Percentiles rank a stretch among this genome's conserved stretches.
These are phyloP conservation scores for Pythium oligandrum DNA, from an alignment of 352 stramenopile species.

Conservation along the genomic window DNA sequence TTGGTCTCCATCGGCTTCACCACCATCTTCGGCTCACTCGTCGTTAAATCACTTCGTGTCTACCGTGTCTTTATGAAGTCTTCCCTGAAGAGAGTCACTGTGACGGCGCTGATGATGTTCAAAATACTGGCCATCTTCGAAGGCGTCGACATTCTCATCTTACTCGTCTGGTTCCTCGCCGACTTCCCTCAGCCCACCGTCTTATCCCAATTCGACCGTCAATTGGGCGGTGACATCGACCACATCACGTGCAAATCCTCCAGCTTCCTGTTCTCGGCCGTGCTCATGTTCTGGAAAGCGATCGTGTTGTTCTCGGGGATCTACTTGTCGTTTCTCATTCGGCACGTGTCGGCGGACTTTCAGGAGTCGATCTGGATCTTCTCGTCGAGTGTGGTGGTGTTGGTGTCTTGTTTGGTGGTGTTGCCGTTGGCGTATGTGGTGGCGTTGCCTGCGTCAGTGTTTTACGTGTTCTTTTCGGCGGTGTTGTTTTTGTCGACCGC, in stretches of 20 bases:
- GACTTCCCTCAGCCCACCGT: constrained; percentile 22
- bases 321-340: constrained; percentile 51
- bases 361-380: constrained; percentile 71
- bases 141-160: constrained; percentile 21
- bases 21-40: constrained; percentile 25
- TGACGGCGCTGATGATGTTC: constrained; percentile 24
- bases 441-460: constrained; percentile 12
- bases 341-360: constrained; percentile 59
- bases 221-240: constrained; percentile 8
- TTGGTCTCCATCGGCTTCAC: constrained; percentile 24
- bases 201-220: neutral
- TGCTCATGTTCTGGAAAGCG: constrained; percentile 17
- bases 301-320: constrained; percentile 28
- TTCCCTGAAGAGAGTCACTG: constrained; percentile 23
- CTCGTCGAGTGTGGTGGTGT: constrained; percentile 35
- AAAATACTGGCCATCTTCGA: constrained; percentile 23
- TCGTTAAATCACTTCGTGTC: constrained; percentile 33
- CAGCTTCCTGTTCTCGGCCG: constrained; percentile 15
- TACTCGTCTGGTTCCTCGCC: constrained; percentile 20
- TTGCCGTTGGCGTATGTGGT: constrained; percentile 33
- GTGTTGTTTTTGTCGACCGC: constrained; percentile 22
- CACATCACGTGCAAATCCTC: constrained; percentile 18
- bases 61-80: constrained; percentile 30
- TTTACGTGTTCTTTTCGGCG: constrained; percentile 22
- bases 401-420: constrained; percentile 27